phyloP scores from a whole-genome alignment of 768 basidiomycete species.

The Sporobolomyces pararoseus region DNA sequence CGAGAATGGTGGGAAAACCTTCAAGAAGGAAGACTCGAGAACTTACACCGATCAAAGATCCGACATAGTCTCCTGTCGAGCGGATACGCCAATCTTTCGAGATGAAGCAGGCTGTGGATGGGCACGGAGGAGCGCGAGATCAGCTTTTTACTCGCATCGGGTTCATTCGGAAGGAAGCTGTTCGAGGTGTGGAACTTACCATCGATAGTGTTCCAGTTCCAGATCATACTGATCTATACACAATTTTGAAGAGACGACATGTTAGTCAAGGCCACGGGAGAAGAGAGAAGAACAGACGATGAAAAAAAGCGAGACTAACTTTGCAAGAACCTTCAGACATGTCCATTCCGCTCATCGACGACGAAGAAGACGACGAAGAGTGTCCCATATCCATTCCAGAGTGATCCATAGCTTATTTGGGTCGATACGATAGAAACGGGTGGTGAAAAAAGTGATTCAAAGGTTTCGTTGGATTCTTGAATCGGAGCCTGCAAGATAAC shows the following conservation, averaged over 20 bases:
- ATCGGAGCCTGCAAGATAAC: too few relatives aligned
- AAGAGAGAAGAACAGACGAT: background rate
- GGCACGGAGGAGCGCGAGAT: background rate
- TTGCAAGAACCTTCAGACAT: background rate
- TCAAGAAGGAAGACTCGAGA: background rate
- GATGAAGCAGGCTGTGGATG: slow-evolving; percentile 47
- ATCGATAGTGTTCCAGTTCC: slow-evolving; percentile 48
- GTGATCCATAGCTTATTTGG: background rate
- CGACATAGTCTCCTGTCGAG: slow-evolving; percentile 47
- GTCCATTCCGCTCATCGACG: slow-evolving; percentile 18
- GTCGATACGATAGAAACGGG: too few relatives aligned
- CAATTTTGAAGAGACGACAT: background rate
- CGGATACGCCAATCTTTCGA: slow-evolving; percentile 46
- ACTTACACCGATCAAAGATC: slow-evolving; percentile 47
- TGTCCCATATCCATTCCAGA: background rate
- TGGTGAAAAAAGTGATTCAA: too few relatives aligned
- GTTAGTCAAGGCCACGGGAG: background rate
- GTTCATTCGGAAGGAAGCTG: background rate
- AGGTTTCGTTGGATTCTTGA: too few relatives aligned
- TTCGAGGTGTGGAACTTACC: background rate
- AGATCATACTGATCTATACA: slow-evolving; percentile 46
- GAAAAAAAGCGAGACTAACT: slow-evolving; percentile 7
- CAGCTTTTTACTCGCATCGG: slow-evolving; percentile 19
- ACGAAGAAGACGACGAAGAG: background rate
- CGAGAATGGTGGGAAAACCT: too few relatives aligned